Conservation (phyloP, 2,329 filamentous ascomycete species). For the Colletotrichum siamense region DNA sequence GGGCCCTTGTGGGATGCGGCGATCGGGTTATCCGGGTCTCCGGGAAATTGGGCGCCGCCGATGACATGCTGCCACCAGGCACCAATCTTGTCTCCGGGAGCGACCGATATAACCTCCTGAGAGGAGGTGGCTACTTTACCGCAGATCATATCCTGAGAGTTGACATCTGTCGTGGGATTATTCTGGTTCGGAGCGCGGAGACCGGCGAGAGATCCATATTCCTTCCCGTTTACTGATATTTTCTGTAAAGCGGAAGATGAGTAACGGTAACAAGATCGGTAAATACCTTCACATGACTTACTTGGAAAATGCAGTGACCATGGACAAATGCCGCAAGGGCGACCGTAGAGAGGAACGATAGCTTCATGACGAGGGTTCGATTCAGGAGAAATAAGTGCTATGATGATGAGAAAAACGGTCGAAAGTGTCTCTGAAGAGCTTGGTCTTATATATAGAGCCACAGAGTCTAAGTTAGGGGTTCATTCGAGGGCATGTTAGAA, state of each 20-base stretch:
- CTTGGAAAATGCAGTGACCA: constrained; percentile 19
- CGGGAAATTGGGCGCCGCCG: constrained; percentile 54
- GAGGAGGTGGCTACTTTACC: constrained; percentile 49
- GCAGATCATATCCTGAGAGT: constrained; percentile 54
- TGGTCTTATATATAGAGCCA: not conserved
- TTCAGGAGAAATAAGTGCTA: too few species aligned
- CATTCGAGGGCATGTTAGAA: not conserved
- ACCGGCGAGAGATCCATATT: constrained; percentile 16
- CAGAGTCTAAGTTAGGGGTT: not conserved
- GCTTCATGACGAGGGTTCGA: not conserved
- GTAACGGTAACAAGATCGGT: not conserved
- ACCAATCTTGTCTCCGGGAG: constrained; percentile 56
- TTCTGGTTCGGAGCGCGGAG: constrained; percentile 39
- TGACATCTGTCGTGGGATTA: constrained; percentile 57
- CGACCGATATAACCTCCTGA: constrained; percentile 49
- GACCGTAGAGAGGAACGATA: not conserved
- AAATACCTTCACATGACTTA: not conserved
- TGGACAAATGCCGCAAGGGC: not conserved
- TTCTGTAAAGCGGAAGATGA: not conserved
- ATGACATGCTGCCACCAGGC: constrained; percentile 60
- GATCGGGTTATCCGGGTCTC: constrained; percentile 59
- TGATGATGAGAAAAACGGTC: not conserved
- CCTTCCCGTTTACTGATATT: constrained; percentile 18
- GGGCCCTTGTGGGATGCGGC: constrained; percentile 61
- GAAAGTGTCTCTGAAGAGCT: not conserved